Percentiles rank a stretch among this genome's conserved stretches.
Conservation (phyloP, 2,329 filamentous ascomycete species). For the Truncatella angustata region DNA sequence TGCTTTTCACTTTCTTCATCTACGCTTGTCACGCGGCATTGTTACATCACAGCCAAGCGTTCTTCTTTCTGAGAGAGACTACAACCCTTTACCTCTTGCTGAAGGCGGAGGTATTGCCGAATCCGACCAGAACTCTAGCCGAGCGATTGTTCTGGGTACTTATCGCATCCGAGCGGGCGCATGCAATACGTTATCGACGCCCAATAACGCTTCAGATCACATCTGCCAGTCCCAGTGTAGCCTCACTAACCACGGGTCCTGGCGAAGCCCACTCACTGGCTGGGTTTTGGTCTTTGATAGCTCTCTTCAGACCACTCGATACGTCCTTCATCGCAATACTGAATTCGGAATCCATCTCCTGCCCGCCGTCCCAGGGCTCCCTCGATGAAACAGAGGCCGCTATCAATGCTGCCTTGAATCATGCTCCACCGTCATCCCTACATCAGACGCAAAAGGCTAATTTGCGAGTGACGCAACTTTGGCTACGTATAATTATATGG, state of each 20-base stretch:
- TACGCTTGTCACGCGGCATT: constrained; percentile 42
- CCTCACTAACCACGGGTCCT: constrained; percentile 23
- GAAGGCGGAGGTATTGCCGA: constrained; percentile 25
- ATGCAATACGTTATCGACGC: constrained; percentile 42
- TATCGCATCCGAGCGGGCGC: constrained; percentile 41
- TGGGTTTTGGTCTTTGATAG: constrained; percentile 39
- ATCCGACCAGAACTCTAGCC: constrained; percentile 22
- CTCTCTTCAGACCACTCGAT: constrained; percentile 40
- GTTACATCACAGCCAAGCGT: constrained; percentile 42
- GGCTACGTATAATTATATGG: constrained; percentile 45
- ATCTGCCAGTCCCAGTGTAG: constrained; percentile 27
- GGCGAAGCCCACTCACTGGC: constrained; percentile 22
- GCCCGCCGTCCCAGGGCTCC: constrained; percentile 27
- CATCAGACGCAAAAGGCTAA: constrained; percentile 45
- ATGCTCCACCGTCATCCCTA: constrained; percentile 25
- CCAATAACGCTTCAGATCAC: constrained; percentile 43
- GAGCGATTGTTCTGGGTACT: constrained; percentile 43
- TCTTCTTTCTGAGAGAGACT: constrained; percentile 42
- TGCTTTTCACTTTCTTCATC: constrained; percentile 41
- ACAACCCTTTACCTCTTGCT: constrained; percentile 38
- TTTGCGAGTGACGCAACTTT: constrained; percentile 41
- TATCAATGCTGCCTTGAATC: constrained; percentile 35
- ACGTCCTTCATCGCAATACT: constrained; percentile 39
- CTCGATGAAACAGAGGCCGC: constrained; percentile 34
- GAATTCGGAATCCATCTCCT: constrained; percentile 35